Evolutionary conservation across 106 monocot genomes (phyloP), one percentile per base, ranked within the genome.

Genomic region (Acorus gramineus): DNA sequence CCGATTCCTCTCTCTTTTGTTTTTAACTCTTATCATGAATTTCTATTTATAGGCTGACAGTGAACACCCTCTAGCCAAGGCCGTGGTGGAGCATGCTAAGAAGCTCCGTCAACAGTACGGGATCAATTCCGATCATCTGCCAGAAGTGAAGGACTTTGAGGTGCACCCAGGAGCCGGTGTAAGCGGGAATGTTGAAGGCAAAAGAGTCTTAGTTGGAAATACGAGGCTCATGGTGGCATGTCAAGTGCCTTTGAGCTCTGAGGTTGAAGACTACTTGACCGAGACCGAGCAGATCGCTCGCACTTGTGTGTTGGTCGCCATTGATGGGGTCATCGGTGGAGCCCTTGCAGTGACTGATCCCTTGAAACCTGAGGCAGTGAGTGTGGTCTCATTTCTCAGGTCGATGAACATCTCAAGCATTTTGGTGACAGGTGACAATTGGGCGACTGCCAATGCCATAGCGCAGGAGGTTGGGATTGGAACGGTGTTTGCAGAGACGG

Each of bases 361-460:
- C 9, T 69, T 87, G 60, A 95, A 95, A 42, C 84, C 86, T 4
- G 95, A 95, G 69, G 86, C 90, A 8, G 64, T 71, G 5, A 72
- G 49, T 52, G 90, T 90, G 2, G 50, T 90, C 62, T 81, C 79
- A 8, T 84, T 71, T 66, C 69, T 95, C 8, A 69, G 55, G 47
- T 80, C 79, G 60, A 95, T 90, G 82, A 71, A 66, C 66, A 87
- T 90, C 54, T 71, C 73, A 44, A 82, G 84, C 66, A 80, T 95
- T 43, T 82, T 95, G 95, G 84, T 90, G 2, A 95, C 90, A 4
- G 90, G 90, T 7, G 95, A 95, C 67, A 90, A 95, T 62, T 76
- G 70, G 71, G 86, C 86, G 14, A 90, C 90, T 42, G 94, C 94
- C 14, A 77, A 8, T 45, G 79, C 86, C 2, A 84, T 94, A 58